phyloP scores from a whole-genome alignment of 306 rosid genomes.

The Senna siamea region DNA sequence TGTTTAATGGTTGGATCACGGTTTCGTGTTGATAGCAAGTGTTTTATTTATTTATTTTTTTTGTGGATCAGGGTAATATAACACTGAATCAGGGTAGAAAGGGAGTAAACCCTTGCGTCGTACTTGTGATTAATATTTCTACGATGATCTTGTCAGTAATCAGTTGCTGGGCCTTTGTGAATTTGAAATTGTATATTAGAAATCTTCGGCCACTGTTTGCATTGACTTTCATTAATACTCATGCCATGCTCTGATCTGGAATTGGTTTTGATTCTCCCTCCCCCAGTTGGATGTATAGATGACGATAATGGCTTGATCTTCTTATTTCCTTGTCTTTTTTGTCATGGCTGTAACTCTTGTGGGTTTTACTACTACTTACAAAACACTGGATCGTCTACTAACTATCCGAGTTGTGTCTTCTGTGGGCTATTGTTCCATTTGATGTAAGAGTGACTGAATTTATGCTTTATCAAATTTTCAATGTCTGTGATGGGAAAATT shows the following conservation, averaged over 20 bases:
- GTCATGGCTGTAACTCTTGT: background rate
- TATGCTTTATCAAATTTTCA: too few relatives aligned
- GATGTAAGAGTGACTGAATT: background rate
- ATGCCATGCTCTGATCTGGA: background rate
- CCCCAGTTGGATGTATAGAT: background rate
- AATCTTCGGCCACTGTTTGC: background rate
- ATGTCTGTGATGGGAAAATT: background rate
- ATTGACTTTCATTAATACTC: background rate
- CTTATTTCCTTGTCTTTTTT: background rate
- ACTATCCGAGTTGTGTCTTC: slow-evolving; percentile 4
- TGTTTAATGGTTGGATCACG: background rate
- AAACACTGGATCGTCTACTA: slow-evolving; percentile 12
- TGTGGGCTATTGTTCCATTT: slow-evolving; percentile 15
- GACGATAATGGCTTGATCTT: background rate
- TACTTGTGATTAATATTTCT: background rate
- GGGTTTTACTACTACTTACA: background rate
- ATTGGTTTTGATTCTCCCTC: background rate
- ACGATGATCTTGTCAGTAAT: slow-evolving; percentile 9
- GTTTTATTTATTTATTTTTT: background rate
- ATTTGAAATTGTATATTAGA: background rate
- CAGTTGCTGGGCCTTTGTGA: background rate
- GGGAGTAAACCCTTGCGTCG: background rate
- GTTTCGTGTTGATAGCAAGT: background rate
- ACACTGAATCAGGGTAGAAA: background rate
- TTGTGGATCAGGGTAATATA: background rate